A percentile compares a stretch with the other conserved stretches of the same genome.
phyloP scores from a whole-genome alignment of 768 basidiomycete species.

The Mycena polygramma region DNA sequence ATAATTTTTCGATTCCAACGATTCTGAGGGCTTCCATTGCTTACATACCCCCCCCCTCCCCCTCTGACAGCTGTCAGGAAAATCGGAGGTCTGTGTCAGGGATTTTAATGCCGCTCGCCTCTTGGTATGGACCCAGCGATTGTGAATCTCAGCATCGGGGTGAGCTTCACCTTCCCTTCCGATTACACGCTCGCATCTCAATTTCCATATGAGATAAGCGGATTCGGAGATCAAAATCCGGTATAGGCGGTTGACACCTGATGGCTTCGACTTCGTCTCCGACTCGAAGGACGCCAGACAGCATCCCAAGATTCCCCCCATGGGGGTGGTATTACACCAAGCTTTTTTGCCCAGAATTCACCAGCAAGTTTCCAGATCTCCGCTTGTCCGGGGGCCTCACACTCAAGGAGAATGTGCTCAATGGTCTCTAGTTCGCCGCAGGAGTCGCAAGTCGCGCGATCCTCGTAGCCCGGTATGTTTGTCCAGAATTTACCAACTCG shows the following conservation, averaged over 20 bases:
- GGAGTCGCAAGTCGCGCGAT: constrained; percentile 18
- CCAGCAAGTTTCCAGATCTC: constrained; percentile 30
- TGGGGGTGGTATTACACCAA: background rate
- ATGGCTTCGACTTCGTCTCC: background rate
- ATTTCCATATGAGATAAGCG: constrained; percentile 33
- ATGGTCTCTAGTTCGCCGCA: constrained; percentile 27
- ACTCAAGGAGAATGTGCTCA: constrained; percentile 33
- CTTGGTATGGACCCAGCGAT: constrained; percentile 22
- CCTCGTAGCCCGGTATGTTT: constrained; percentile 24
- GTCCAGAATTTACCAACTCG: constrained; percentile 26
- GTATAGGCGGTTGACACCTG: constrained; percentile 15
- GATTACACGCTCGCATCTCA: constrained; percentile 35
- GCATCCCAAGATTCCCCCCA: constrained; percentile 33
- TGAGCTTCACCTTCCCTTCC: background rate
- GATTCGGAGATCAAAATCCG: constrained; percentile 34
- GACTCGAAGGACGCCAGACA: background rate
- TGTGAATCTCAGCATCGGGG: constrained; percentile 12
- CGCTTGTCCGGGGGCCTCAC: constrained; percentile 7
- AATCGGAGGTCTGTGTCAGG: too few species aligned
- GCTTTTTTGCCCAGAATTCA: background rate
- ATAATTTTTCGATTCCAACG: too few species aligned
- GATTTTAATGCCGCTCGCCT: too few species aligned
- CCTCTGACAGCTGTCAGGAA: too few species aligned
- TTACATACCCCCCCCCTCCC: too few species aligned
- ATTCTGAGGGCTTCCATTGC: too few species aligned